Evolutionary conservation across 176 grass and related monocot species (phyloP), one percentile per base, ranked within the genome.

Genomic region (Pharus latifolius): DNA sequence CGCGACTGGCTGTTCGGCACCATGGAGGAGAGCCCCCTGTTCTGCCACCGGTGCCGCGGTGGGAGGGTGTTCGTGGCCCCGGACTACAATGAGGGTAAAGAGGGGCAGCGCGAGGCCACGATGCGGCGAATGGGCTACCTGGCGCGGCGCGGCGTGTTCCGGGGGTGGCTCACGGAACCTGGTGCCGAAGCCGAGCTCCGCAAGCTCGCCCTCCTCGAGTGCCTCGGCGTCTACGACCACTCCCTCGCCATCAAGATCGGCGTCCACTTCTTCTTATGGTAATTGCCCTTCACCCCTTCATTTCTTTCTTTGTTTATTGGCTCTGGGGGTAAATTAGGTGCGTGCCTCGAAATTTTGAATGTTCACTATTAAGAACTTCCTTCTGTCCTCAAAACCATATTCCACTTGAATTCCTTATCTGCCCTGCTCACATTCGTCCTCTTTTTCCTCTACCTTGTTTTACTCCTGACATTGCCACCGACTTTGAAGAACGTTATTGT

Each of bases 251-350:
- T 96, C 65, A 96, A 96, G 70, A 45, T 90, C 33, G 88, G 86
- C 0, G 88, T 96, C 17, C 88, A 92, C 38, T 96, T 89, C 69
- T 92, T 89, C 47, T 86, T 96, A 42, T 96, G 88, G 93, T 96
- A 65, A 31, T 34, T 57, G n/a, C 31, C 23, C 37, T 3, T 22
- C 30, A 77, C 27, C 22, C 12, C 34, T 77, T 38, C 15, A 33
- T 28, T 32, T 30, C 7, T 35, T 10, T 11, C 25, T 54, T 70
- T 45, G 7, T 30, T 42, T 10, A 13, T 32, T 30, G 47, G 24
- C 23, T n/a, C n/a, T n/a, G n/a, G n/a, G n/a, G n/a, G n/a, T n/a
- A n/a, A n/a, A n/a, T n/a, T n/a, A n/a, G n/a, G n/a, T 44, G 10
- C 13, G 14, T 67, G 60, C 7, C 45, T 49, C 12, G 11, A 50